A percentile compares a stretch with the other conserved stretches of the same genome.
These are phyloP conservation scores for Colletotrichum phormii DNA, from an alignment of 2,329 filamentous ascomycete species.

Conservation along the genomic window DNA sequence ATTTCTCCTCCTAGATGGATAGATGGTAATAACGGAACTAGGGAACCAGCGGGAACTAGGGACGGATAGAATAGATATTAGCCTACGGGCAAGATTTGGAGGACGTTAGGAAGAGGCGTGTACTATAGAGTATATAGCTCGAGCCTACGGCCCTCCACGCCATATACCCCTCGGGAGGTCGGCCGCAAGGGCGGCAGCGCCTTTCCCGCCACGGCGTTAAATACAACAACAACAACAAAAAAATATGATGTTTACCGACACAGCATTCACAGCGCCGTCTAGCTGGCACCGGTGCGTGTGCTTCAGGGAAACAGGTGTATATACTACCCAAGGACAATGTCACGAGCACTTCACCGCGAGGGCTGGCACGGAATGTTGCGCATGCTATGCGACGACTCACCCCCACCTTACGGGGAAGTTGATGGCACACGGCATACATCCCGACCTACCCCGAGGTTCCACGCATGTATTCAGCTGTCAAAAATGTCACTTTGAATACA, in stretches of 20 bases:
- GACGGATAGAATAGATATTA: too few relatives aligned
- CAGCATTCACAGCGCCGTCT: neutral
- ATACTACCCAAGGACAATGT: neutral
- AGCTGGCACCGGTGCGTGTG: neutral
- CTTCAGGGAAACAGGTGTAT: neutral
- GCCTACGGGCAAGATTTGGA: too few relatives aligned
- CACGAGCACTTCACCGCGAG: neutral
- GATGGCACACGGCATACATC: neutral
- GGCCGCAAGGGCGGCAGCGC: too few relatives aligned
- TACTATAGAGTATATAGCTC: too few relatives aligned
- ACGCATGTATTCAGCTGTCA: neutral
- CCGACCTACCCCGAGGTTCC: neutral
- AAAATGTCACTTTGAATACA: neutral
- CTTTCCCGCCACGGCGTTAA: too few relatives aligned
- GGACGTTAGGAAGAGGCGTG: too few relatives aligned
- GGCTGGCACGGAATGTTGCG: neutral
- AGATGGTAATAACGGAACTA: too few relatives aligned
- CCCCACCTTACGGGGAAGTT: neutral
- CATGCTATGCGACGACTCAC: neutral
- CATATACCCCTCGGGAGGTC: too few relatives aligned
- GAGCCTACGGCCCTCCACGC: too few relatives aligned
- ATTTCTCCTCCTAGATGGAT: too few relatives aligned
- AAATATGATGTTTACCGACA: neutral
- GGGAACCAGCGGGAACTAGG: too few relatives aligned
- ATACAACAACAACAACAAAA: too few relatives aligned